These are phyloP conservation scores for Penicillium bialowiezense DNA, from an alignment of 495 filamentous ascomycete genomes.

Conservation along the genomic window DNA sequence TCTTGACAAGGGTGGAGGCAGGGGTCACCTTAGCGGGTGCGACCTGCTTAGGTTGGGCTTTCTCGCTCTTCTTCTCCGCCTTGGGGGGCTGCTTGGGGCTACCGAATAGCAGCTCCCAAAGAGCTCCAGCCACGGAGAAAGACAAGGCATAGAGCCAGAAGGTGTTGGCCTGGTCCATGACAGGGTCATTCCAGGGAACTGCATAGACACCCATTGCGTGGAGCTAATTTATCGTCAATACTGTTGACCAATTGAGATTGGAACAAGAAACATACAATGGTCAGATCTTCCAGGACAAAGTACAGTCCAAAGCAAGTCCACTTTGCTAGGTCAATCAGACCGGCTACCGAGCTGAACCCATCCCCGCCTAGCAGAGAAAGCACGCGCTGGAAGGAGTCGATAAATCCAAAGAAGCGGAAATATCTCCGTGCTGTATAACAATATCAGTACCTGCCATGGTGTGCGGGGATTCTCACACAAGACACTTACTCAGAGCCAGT, in stretches of 20 bases:
- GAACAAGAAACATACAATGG: constrained; percentile 28
- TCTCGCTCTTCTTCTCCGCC: constrained; percentile 10
- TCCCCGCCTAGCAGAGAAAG: constrained; percentile 25
- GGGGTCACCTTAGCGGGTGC: background rate
- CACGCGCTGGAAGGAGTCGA: constrained; percentile 55
- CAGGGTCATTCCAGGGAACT: constrained; percentile 25
- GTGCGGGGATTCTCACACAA: too few species aligned
- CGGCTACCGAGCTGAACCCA: constrained; percentile 15
- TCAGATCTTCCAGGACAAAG: constrained; percentile 39
- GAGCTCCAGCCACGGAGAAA: constrained; percentile 27
- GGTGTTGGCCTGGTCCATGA: constrained; percentile 54
- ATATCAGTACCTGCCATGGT: constrained; percentile 2
- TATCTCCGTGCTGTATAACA: constrained; percentile 44
- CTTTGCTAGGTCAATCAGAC: constrained; percentile 30
- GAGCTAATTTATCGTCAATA: constrained; percentile 31
- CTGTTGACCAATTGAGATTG: background rate
- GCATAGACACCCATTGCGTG: constrained; percentile 45
- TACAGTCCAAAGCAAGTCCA: constrained; percentile 41
- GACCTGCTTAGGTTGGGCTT: constrained; percentile 9
- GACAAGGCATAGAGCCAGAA: constrained; percentile 63
- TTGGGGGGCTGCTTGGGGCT: background rate
- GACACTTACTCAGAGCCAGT: constrained; percentile 32
- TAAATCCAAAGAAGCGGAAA: constrained; percentile 61
- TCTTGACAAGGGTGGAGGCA: constrained; percentile 21
- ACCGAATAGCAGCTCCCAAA: constrained; percentile 23